Base-by-base conservation (phyloP, 805 yeast species). In the Lipomyces kockii region DNA sequence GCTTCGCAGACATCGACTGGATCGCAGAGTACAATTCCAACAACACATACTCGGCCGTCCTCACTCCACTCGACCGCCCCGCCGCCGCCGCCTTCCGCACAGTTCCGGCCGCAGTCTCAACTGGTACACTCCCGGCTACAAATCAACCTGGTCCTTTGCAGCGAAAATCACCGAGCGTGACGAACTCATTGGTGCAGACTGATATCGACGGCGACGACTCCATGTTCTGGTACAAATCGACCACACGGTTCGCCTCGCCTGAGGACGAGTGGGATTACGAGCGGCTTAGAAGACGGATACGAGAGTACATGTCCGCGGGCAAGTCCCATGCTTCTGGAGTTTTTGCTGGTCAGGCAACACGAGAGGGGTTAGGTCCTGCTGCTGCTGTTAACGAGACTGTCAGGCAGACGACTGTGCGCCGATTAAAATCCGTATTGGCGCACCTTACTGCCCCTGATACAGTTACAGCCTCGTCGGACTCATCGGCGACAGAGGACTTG, bases 201-300 rank as follows among this genome's bases (percentile, higher is more conserved):
- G 66, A 63, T n/a, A 58, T 67, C 22, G 71, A 67, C 57, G 71
- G 71, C 56, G 69, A 65, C 39, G 71, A 67, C 51, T 67, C 71
- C 32, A 29, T 57, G 61, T 67, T 60, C 39, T 67, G 71, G 71
- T 67, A 67, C 56, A 65, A 65, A 27, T 67, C 70, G 4, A 66
- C 70, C 11, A 66, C 70, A 1, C 61, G 70, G 9, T 66, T 66
- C 35, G 70, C 70, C 34, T 66, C 70, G 12, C 67, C 67, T 3
- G 67, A 57, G 25, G 70, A 66, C 53, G 67, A 66, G 20, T 63
- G 66, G 67, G 70, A 66, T 27, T 66, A 66, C 60, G 67, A 66
- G 25, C 66, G 70, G 27, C 62, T 66, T n/a, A 64, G 67, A 6
- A 39, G 62, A 11, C 64, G 70, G 32, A 63, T 66, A 46, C 61